These are phyloP conservation scores for Penicillium nordicum DNA, from an alignment of 2,329 filamentous ascomycete species.

Conservation along the genomic window DNA sequence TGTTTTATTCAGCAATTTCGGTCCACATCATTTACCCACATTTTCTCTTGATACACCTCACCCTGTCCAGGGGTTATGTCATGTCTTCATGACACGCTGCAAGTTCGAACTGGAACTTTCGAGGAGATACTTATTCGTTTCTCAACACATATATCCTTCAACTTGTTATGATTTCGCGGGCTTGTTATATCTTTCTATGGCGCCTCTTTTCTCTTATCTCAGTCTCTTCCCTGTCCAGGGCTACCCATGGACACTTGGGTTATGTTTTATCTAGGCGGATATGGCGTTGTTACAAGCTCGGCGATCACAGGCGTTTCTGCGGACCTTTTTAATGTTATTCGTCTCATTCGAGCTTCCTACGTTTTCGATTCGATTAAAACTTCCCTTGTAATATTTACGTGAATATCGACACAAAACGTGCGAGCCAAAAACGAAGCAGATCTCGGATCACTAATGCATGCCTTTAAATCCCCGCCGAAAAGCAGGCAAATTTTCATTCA, in stretches of 20 bases:
- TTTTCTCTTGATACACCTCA: constrained; percentile 9
- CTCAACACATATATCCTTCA: background rate
- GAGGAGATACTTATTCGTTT: background rate
- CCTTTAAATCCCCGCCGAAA: background rate
- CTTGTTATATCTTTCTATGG: background rate
- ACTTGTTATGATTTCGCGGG: background rate
- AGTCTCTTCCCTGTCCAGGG: background rate
- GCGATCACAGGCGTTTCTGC: background rate
- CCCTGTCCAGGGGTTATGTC: background rate
- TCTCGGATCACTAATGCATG: background rate
- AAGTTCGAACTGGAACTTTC: background rate
- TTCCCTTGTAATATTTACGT: background rate
- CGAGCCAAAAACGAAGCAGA: too few relatives aligned
- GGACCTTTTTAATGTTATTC: background rate
- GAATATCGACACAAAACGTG: background rate
- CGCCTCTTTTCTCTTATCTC: background rate
- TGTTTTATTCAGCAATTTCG: background rate
- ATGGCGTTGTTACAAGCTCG: constrained; percentile 6
- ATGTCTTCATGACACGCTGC: background rate
- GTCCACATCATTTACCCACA: constrained; percentile 2
- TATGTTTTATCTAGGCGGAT: constrained; percentile 4
- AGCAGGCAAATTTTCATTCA: background rate
- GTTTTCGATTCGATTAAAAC: background rate
- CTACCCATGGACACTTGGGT: background rate
- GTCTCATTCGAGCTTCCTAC: background rate